Conservation (phyloP, 73 alveolate genomes). For the Paramecium tetraurelia region DNA sequence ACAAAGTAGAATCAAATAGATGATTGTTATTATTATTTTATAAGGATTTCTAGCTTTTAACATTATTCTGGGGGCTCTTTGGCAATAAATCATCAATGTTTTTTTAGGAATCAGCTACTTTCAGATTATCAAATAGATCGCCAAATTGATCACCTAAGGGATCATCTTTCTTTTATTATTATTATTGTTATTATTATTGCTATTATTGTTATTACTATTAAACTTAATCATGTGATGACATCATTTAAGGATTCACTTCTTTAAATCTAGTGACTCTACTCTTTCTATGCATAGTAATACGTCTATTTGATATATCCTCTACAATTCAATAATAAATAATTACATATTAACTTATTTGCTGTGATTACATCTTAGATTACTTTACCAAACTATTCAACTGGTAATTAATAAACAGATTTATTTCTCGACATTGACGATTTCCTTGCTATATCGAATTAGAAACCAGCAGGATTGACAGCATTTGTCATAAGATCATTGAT, state of each 20-base stretch:
- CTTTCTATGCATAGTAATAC: background rate
- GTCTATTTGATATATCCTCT: background rate
- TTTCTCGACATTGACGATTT: background rate
- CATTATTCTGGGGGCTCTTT: background rate
- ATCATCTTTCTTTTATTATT: background rate
- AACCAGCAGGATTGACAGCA: constrained; percentile 41
- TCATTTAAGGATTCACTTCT: background rate
- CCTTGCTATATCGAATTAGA: background rate
- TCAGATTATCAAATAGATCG: background rate
- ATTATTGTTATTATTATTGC: background rate
- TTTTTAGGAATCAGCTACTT: constrained; percentile 26
- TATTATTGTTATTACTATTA: background rate
- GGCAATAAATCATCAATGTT: background rate
- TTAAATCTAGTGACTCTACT: constrained; percentile 21
- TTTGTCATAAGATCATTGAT: background rate
- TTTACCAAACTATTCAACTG: background rate
- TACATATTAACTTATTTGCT: background rate
- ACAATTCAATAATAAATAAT: background rate
- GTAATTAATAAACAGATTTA: background rate
- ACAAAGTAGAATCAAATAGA: background rate
- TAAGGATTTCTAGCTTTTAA: background rate
- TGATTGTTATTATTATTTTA: background rate
- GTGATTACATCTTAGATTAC: background rate
- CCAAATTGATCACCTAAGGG: background rate
- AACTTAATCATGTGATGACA: background rate